Conservation (phyloP, 306 rosid genomes). For the Quercus bicolor region DNA sequence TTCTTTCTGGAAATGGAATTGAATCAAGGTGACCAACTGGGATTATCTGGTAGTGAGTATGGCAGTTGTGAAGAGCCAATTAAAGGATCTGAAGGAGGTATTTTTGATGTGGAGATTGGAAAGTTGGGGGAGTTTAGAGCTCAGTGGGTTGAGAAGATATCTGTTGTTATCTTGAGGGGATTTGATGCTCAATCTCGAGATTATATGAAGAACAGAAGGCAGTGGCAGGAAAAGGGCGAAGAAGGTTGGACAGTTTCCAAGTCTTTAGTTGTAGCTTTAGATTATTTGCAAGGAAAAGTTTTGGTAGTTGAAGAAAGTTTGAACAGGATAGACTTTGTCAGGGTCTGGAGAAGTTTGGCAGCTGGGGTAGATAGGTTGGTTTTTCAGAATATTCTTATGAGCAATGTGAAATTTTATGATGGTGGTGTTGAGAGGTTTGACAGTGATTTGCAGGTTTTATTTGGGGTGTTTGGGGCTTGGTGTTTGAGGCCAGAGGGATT, state of each 20-base stretch:
- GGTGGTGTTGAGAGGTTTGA: conserved; percentile 70
- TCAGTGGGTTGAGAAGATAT: conserved; percentile 79
- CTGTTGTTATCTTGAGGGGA: conserved; percentile 76
- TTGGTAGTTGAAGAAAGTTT: conserved; percentile 53
- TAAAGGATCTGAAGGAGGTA: conserved; percentile 41
- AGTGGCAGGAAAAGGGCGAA: conserved; percentile 80
- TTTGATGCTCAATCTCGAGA: conserved; percentile 72
- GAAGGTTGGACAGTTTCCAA: conserved; percentile 79
- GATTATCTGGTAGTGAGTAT: conserved; percentile 20
- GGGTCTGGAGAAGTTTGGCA: conserved; percentile 88
- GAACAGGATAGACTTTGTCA: conserved; percentile 66
- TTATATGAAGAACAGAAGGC: conserved; percentile 75
- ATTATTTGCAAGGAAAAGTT: conserved; percentile 69
- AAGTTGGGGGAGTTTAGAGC: conserved; percentile 63
- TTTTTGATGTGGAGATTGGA: conserved; percentile 59
- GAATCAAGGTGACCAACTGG: conserved; percentile 28
- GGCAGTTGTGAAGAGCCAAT: conserved; percentile 15
- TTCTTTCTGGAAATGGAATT: conserved; percentile 78
- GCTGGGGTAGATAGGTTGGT: conserved; percentile 60
- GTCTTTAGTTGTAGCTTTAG: conserved; percentile 63
- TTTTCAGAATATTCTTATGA: conserved; percentile 51
- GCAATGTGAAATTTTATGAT: conserved; percentile 57
- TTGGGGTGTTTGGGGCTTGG: conserved; percentile 78
- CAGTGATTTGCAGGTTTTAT: conserved; percentile 64
- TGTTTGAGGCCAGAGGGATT: conserved; percentile 89